Percentiles rank a stretch among this genome's conserved stretches.
These are phyloP conservation scores for Ascocoryne sarcoides DNA, from an alignment of 2,329 filamentous ascomycete genomes.

Conservation along the genomic window DNA sequence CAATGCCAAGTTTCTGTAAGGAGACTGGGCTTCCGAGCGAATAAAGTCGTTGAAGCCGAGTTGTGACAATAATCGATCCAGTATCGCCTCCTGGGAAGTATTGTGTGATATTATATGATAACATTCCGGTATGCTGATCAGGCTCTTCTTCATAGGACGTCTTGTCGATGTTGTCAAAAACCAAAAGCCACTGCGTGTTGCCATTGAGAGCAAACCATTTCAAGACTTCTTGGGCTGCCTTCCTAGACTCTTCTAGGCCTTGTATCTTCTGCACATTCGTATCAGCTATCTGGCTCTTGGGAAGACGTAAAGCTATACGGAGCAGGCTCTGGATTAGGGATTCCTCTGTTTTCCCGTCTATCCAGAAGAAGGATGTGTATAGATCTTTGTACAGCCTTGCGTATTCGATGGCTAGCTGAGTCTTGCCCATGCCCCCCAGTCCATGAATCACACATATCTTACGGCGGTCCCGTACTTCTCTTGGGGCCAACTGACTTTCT, in stretches of 20 bases:
- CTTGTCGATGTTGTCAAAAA: slow-evolving; percentile 27
- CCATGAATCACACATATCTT: slow-evolving; percentile 21
- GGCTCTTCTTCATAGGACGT: slow-evolving; percentile 8
- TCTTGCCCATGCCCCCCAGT: slow-evolving; percentile 27
- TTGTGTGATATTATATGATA: slow-evolving; percentile 12
- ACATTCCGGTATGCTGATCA: slow-evolving; percentile 4
- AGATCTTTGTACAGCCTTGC: slow-evolving; percentile 27
- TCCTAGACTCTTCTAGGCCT: slow-evolving; percentile 11
- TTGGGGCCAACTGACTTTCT: slow-evolving; percentile 6
- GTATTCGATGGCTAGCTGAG: slow-evolving; percentile 29
- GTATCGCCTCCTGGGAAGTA: slow-evolving; percentile 12
- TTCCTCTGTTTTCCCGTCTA: slow-evolving; percentile 32
- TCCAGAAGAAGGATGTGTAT: slow-evolving; percentile 36
- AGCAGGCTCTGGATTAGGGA: slow-evolving; percentile 31
- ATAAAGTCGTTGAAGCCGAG: slow-evolving; percentile 9
- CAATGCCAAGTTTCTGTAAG: slow-evolving; percentile 3
- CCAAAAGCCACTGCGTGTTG: slow-evolving; percentile 28
- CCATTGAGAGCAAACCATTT: slow-evolving; percentile 10
- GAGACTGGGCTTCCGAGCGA: slow-evolving; percentile 7
- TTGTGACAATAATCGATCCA: slow-evolving; percentile 16
- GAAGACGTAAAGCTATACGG: slow-evolving; percentile 13
- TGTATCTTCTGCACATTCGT: slow-evolving; percentile 7
- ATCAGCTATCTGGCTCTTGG: slow-evolving; percentile 15
- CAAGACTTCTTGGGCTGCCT: slow-evolving; percentile 20
- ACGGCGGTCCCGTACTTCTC: slow-evolving; percentile 7